Conservation (phyloP, 306 rosid genomes). For the Sechiopsis laciniata region DNA sequence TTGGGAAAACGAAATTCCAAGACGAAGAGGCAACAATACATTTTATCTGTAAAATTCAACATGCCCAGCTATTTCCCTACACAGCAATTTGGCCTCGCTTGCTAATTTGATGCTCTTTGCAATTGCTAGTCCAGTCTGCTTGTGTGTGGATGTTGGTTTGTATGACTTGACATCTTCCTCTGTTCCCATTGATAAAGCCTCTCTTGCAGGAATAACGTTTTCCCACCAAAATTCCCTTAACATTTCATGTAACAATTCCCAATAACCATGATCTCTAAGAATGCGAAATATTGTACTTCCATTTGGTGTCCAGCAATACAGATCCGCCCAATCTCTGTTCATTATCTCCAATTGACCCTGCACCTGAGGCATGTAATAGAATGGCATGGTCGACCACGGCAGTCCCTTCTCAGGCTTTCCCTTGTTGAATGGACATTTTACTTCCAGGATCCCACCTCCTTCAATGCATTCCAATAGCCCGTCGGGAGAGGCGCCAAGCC, state of each 20-base stretch:
- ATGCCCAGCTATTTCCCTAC: conserved; percentile 76
- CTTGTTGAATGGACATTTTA: conserved; percentile 92
- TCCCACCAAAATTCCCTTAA: conserved; percentile 94
- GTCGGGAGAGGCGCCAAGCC: conserved; percentile 98
- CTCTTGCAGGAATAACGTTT: conserved; percentile 84
- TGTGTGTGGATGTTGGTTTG: conserved; percentile 65
- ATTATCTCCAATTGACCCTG: conserved; percentile 95
- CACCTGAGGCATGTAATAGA: conserved; percentile 96
- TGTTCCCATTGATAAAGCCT: conserved; percentile 47
- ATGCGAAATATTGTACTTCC: conserved; percentile 88
- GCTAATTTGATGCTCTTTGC: conserved; percentile 66
- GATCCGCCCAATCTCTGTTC: conserved; percentile 81
- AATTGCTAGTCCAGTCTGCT: conserved; percentile 64
- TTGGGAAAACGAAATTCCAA: background rate
- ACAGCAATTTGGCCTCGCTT: conserved; percentile 59
- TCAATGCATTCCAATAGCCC: conserved; percentile 61
- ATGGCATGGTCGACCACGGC: conserved; percentile 84
- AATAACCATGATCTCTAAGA: conserved; percentile 51
- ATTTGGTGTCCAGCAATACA: conserved; percentile 91
- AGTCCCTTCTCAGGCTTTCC: conserved; percentile 82
- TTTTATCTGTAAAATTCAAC: conserved; percentile 52
- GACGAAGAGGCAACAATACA: conserved; percentile 21
- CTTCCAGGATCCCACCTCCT: conserved; percentile 74
- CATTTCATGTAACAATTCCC: conserved; percentile 70
- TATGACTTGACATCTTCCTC: conserved; percentile 47